These are phyloP conservation scores for Silene uniflora DNA, from an alignment of 148 eudicot genomes.

Conservation along the genomic window DNA sequence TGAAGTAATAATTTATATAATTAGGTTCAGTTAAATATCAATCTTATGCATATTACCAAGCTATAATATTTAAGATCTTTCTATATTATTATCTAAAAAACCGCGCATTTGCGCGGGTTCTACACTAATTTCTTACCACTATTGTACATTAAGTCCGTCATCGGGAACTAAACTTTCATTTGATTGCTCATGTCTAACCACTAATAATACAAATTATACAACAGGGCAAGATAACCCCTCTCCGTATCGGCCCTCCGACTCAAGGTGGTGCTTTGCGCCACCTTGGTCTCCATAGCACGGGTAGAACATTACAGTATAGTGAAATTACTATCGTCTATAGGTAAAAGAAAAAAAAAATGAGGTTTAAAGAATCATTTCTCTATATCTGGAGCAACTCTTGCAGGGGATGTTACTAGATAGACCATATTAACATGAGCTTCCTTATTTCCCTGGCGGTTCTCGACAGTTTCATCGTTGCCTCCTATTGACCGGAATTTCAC, in stretches of 20 bases:
- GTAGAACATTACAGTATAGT: not conserved
- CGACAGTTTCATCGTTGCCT: constrained; percentile 21
- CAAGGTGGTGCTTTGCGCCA: constrained; percentile 58
- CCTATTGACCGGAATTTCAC: constrained; percentile 42
- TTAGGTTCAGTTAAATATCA: too few species aligned
- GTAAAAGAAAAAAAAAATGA: not conserved
- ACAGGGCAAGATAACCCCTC: not conserved
- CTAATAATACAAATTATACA: constrained; percentile 12
- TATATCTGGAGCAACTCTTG: constrained; percentile 33
- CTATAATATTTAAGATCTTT: too few species aligned
- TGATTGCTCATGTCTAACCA: not conserved
- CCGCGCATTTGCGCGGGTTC: too few species aligned
- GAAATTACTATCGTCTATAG: not conserved
- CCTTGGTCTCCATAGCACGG: constrained; percentile 25
- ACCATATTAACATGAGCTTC: constrained; percentile 22
- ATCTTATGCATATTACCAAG: too few species aligned
- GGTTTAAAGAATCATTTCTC: constrained; percentile 15
- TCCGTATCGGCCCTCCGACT: constrained; percentile 23
- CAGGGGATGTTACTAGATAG: constrained; percentile 32
- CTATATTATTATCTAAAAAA: too few species aligned
- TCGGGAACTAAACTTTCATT: not conserved
- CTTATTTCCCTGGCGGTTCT: constrained; percentile 21
- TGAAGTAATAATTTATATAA: too few species aligned
- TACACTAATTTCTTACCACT: not conserved
- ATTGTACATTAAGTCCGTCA: not conserved